These are phyloP conservation scores for Thermothelomyces thermophilus DNA, from an alignment of 2,329 filamentous ascomycete species.

Conservation along the genomic window DNA sequence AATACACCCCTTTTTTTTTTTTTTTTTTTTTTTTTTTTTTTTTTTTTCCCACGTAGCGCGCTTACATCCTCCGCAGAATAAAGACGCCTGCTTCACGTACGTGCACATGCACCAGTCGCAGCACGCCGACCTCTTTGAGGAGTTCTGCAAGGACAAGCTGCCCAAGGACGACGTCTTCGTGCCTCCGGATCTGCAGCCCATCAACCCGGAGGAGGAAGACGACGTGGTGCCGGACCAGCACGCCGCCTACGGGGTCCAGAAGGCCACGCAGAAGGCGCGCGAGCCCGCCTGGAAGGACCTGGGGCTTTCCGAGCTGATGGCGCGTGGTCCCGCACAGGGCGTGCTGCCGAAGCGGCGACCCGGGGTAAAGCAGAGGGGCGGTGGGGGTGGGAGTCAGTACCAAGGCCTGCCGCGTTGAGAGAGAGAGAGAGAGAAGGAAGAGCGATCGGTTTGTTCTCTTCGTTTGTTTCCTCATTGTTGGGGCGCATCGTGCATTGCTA, in stretches of 20 bases:
- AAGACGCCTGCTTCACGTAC: constrained; percentile 69
- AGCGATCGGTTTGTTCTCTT: not conserved
- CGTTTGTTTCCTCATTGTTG: no score
- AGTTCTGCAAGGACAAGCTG: constrained; percentile 63
- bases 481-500: constrained; percentile 5
- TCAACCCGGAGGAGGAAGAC: constrained; percentile 84
- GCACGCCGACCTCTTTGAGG: constrained; percentile 73
- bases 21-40: not conserved
- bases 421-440: not conserved
- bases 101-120: constrained; percentile 66
- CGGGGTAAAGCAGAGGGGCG: constrained; percentile 16
- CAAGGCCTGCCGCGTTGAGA: constrained; percentile 32
- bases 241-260: constrained; percentile 77
- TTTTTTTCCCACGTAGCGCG: not conserved
- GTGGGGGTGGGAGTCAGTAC: constrained; percentile 16
- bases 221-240: constrained; percentile 85
- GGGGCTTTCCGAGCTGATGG: constrained; percentile 65
- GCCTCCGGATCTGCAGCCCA: constrained; percentile 69
- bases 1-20: not conserved
- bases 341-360: constrained; percentile 12
- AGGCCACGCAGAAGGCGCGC: constrained; percentile 64
- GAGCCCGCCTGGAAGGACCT: constrained; percentile 76
- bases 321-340: constrained; percentile 44
- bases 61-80: constrained; percentile 42
- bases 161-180: constrained; percentile 78